These are phyloP conservation scores for Talaromyces sp. DNA, from an alignment of 2,329 filamentous ascomycete genomes.

Conservation along the genomic window DNA sequence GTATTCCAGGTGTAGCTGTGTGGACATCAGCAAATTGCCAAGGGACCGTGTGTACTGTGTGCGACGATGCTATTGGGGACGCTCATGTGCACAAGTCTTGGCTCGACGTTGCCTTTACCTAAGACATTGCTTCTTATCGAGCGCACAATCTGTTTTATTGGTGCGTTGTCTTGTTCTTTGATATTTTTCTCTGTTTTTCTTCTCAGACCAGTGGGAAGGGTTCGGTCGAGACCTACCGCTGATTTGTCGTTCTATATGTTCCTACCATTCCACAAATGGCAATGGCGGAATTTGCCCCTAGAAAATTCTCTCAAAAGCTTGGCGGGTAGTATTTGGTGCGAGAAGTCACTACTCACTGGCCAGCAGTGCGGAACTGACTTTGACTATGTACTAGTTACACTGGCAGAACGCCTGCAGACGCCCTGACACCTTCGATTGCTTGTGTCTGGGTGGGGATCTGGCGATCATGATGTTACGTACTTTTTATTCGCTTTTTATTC, in stretches of 20 bases:
- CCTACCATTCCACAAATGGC: not conserved
- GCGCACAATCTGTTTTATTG: not conserved
- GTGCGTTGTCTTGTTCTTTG: not conserved
- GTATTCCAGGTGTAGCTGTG: not conserved
- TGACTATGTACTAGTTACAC: not conserved
- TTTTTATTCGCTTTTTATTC: not conserved
- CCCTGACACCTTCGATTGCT: not conserved
- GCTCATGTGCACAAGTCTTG: not conserved
- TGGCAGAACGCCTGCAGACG: not conserved
- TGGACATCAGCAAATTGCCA: not conserved
- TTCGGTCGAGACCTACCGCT: not conserved
- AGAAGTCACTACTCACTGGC: too few species aligned
- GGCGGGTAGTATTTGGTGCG: not conserved
- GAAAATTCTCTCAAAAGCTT: constrained; percentile 3
- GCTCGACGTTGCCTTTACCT: not conserved
- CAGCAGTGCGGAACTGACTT: too few species aligned
- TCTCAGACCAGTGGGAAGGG: not conserved
- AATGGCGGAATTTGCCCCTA: not conserved
- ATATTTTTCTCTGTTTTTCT: not conserved
- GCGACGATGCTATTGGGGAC: not conserved
- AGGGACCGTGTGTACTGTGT: not conserved
- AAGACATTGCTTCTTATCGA: constrained; percentile 3
- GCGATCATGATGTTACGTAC: constrained; percentile 1
- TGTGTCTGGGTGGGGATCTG: not conserved
- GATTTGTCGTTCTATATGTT: not conserved